Evolutionary conservation across 768 basidiomycete genomes (phyloP).

Genomic region (Rhodotorula diobovata): DNA sequence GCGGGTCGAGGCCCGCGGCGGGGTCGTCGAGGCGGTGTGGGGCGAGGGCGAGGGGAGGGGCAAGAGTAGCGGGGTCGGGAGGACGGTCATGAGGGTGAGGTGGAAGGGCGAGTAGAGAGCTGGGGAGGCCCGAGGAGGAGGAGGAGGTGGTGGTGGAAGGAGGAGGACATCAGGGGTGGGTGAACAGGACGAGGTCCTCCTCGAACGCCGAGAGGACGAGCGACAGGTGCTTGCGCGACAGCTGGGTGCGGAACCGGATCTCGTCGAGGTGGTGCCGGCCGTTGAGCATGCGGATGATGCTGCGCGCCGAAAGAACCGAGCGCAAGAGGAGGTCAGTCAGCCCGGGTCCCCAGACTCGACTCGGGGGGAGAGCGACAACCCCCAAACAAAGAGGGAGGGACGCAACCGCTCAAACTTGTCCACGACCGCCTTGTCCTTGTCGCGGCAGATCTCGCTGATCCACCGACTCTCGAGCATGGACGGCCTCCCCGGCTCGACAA

Average conservation of each 20-base stretch:
- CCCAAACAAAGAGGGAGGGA: too few relatives aligned
- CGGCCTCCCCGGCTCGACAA: constrained; percentile 75
- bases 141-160: neutral
- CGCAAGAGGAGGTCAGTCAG: neutral
- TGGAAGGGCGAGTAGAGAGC: constrained; percentile 50
- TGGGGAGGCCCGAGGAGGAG: constrained; percentile 48
- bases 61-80: constrained; percentile 58
- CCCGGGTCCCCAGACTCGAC: neutral
- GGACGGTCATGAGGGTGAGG: constrained; percentile 62
- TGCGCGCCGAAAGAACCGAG: too few relatives aligned
- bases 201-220: constrained; percentile 79
- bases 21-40: constrained; percentile 57
- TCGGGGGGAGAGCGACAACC: neutral
- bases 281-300: constrained; percentile 89
- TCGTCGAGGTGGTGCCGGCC: constrained; percentile 88
- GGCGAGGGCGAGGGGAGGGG: constrained; percentile 34
- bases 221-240: constrained; percentile 75
- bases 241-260: constrained; percentile 81
- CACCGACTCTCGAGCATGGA: constrained; percentile 72
- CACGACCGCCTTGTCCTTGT: constrained; percentile 64
- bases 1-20: constrained; percentile 54
- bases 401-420: constrained; percentile 76
- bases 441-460: constrained; percentile 85
- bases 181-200: constrained; percentile 62
- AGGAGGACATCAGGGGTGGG: constrained; percentile 5